Percentiles rank a stretch among this genome's conserved stretches.
Conservation (phyloP, 768 basidiomycete genomes). For the Tulasnella calospora region DNA sequence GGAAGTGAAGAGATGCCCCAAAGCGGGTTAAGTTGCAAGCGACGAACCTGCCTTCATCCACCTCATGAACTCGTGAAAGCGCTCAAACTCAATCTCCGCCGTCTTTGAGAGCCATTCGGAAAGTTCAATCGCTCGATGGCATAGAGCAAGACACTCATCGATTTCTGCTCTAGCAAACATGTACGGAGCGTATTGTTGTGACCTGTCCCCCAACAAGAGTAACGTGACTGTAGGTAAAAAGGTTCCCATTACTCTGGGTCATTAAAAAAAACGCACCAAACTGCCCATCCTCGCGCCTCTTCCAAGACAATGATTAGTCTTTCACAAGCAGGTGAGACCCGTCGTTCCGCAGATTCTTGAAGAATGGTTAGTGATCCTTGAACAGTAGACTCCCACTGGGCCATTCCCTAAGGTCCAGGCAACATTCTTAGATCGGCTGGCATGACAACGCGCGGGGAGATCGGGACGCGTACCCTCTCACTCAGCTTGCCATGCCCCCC, state of each 20-base stretch:
- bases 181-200: constrained; percentile 51
- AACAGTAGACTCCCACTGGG: constrained; percentile 77
- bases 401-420: constrained; percentile 51
- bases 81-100: constrained; percentile 60
- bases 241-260: neutral
- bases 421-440: constrained; percentile 20
- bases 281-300: constrained; percentile 74
- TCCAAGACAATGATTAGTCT: constrained; percentile 69
- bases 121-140: constrained; percentile 55
- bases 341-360: constrained; percentile 67
- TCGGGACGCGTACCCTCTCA: constrained; percentile 55
- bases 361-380: constrained; percentile 64
- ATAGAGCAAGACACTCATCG: constrained; percentile 49
- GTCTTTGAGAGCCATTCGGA: constrained; percentile 63
- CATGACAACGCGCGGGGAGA: constrained; percentile 6
- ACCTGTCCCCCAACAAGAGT: constrained; percentile 41
- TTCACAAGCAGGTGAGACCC: constrained; percentile 68
- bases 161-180: constrained; percentile 51
- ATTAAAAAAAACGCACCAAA: constrained; percentile 30
- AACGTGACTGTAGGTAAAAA: neutral
- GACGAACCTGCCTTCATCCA: constrained; percentile 47
- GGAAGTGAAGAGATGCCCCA: neutral
- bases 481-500: constrained; percentile 75
- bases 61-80: constrained; percentile 72
- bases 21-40: neutral